Conservation (phyloP, 345 rosid species). For the Fremontodendron californicum region DNA sequence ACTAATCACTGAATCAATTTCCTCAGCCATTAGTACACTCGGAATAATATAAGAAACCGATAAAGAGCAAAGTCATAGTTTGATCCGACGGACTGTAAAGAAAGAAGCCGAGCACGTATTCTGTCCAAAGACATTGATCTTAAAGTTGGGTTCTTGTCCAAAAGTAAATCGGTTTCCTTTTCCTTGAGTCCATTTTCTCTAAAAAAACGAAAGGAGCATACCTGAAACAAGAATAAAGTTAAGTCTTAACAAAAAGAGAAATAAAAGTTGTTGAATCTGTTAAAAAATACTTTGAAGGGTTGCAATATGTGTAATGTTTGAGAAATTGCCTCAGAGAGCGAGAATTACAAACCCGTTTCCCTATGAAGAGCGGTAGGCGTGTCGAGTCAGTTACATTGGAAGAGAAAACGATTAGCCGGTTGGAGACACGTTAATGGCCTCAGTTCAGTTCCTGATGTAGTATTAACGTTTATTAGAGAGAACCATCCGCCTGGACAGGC, state of each 20-base stretch:
- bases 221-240: constrained; percentile 29
- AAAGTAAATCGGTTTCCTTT: constrained; percentile 31
- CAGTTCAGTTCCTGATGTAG: constrained; percentile 19
- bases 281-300: background rate
- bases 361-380: background rate
- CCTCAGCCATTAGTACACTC: constrained; percentile 42
- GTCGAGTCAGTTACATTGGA: constrained; percentile 26
- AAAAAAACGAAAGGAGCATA: constrained; percentile 33
- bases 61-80: constrained; percentile 38
- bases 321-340: constrained; percentile 21
- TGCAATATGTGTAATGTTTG: constrained; percentile 17
- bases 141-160: constrained; percentile 38
- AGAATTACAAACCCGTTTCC: constrained; percentile 28
- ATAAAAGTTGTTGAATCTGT: background rate
- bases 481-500: constrained; percentile 14
- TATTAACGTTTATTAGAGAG: background rate
- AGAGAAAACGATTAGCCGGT: constrained; percentile 3
- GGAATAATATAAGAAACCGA: constrained; percentile 46
- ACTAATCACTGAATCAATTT: constrained; percentile 36
- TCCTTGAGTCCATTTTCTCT: constrained; percentile 38
- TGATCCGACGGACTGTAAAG: constrained; percentile 44
- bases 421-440: constrained; percentile 18
- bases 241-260: background rate
- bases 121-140: constrained; percentile 30
- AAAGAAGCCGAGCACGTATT: constrained; percentile 31